phyloP scores from a whole-genome alignment of 768 basidiomycete genomes.

The Hypsizygus marmoreus region DNA sequence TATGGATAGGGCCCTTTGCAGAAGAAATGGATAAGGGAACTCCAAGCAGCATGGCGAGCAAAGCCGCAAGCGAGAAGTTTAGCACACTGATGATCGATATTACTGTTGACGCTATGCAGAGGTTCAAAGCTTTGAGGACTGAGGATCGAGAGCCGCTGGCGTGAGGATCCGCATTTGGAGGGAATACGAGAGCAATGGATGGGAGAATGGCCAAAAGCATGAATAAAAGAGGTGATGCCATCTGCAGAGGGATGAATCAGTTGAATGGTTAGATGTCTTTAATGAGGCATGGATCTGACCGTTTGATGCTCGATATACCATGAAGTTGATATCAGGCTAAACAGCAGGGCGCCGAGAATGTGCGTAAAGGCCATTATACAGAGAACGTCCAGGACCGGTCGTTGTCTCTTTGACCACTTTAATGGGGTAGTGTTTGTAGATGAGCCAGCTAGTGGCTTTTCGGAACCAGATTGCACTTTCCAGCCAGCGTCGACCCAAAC shows the following conservation, averaged over 20 bases:
- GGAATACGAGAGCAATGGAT: constrained; percentile 28
- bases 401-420: constrained; percentile 47
- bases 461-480: constrained; percentile 27
- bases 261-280: constrained; percentile 1
- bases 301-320: constrained; percentile 42
- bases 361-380: constrained; percentile 61
- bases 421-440: constrained; percentile 2
- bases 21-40: constrained; percentile 59
- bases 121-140: constrained; percentile 71
- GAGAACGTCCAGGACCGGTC: constrained; percentile 58
- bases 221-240: constrained; percentile 29
- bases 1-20: constrained; percentile 23
- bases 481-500: constrained; percentile 73
- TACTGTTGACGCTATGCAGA: constrained; percentile 83
- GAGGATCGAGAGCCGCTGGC: constrained; percentile 41
- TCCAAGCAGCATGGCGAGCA: constrained; percentile 65
- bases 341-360: constrained; percentile 50
- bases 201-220: constrained; percentile 32
- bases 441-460: constrained; percentile 18
- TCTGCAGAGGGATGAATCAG: constrained; percentile 13
- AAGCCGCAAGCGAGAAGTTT: constrained; percentile 88
- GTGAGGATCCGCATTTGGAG: constrained; percentile 19
- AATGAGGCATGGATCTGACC: constrained; percentile 33
- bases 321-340: constrained; percentile 45
- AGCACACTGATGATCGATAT: constrained; percentile 85